phyloP scores from a whole-genome alignment of 805 yeast species.

The Candida suzukii region DNA sequence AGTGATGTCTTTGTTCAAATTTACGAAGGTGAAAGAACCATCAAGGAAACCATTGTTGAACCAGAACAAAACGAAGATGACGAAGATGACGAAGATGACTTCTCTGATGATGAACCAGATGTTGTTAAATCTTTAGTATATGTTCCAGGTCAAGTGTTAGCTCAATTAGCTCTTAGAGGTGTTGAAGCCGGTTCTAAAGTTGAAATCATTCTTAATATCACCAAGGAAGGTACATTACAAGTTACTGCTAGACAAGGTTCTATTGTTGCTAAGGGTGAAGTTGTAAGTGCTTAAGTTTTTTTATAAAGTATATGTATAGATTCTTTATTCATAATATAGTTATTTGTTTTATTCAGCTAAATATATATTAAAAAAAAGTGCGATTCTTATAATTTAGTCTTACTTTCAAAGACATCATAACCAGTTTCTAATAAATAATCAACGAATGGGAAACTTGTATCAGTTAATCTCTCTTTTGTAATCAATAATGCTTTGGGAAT shows the following conservation, averaged over 20 bases:
- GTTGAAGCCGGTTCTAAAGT: conserved; percentile 57
- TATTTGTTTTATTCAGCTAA: background rate
- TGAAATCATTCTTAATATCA: conserved; percentile 61
- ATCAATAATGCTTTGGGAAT: conserved; percentile 8
- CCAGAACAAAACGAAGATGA: conserved; percentile 49
- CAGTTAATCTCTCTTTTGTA: conserved; percentile 6
- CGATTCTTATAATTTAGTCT: background rate
- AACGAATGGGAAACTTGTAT: conserved; percentile 1
- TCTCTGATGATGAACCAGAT: conserved; percentile 85
- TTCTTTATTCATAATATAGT: background rate
- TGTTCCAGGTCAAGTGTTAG: conserved; percentile 68
- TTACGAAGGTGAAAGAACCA: conserved; percentile 78
- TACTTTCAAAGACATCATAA: background rate
- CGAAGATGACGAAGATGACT: conserved; percentile 29
- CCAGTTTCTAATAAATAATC: conserved; percentile 2
- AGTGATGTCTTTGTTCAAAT: conserved; percentile 63
- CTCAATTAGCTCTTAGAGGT: conserved; percentile 69
- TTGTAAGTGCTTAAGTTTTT: conserved; percentile 20
- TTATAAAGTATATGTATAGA: background rate
- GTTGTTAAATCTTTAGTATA: conserved; percentile 67
- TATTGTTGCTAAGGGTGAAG: conserved; percentile 42
- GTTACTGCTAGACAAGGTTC: conserved; percentile 55
- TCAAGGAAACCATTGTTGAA: conserved; percentile 78
- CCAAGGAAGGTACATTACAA: conserved; percentile 58
- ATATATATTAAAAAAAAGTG: background rate